These are phyloP conservation scores for Eucalyptus tenuipes DNA, from an alignment of 345 rosid genomes.

Conservation along the genomic window DNA sequence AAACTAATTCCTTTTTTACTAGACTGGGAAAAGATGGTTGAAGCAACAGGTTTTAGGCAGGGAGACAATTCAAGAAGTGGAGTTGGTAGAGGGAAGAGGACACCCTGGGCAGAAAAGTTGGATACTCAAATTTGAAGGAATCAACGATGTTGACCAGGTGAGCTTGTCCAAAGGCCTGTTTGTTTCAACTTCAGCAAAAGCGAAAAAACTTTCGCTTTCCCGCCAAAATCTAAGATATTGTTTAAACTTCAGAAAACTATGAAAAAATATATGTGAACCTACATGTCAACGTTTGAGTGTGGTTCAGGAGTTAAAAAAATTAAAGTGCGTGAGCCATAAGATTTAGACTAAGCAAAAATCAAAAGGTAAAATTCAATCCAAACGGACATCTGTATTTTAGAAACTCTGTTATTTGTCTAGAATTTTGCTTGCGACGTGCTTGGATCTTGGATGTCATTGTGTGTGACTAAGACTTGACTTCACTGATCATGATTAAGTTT, in stretches of 20 bases:
- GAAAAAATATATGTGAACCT: neutral
- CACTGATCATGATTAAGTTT: neutral
- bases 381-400: neutral
- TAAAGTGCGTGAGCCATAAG: neutral
- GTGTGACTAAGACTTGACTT: neutral
- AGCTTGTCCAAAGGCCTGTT: neutral
- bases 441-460: neutral
- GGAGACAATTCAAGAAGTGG: conserved; percentile 59
- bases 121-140: conserved; percentile 69
- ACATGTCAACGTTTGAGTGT: neutral
- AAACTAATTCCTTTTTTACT: neutral
- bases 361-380: neutral
- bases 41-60: conserved; percentile 50
- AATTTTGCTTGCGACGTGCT: neutral
- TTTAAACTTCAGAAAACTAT: neutral
- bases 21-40: conserved; percentile 94
- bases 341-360: neutral
- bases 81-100: conserved; percentile 70
- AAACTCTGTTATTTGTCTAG: neutral
- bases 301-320: neutral
- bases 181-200: neutral
- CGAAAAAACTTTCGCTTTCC: neutral
- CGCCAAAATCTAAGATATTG: neutral
- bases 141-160: conserved; percentile 67
- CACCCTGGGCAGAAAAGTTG: conserved; percentile 70